These are phyloP conservation scores for Penicillium lividum DNA, from an alignment of 495 filamentous ascomycete genomes.

Conservation along the genomic window DNA sequence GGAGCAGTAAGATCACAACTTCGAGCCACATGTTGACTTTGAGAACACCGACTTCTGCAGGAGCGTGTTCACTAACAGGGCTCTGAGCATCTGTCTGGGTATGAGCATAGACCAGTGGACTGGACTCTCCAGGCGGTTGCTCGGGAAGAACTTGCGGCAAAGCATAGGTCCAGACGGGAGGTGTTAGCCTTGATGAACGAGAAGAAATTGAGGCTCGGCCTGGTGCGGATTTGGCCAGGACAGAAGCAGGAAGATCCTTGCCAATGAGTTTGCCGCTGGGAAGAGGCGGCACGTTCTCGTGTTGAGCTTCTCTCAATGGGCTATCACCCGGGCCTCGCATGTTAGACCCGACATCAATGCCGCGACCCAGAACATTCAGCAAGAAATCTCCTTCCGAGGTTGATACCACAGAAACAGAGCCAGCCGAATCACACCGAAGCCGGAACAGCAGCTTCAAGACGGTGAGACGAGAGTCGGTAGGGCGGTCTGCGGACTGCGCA, in stretches of 20 bases:
- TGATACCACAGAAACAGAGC: slow-evolving; percentile 66
- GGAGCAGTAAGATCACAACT: slow-evolving; percentile 68
- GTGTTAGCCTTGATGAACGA: slow-evolving; percentile 44
- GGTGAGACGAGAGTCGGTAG: slow-evolving; percentile 70
- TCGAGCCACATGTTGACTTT: slow-evolving; percentile 77
- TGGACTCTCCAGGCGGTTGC: slow-evolving; percentile 48
- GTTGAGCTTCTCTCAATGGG: slow-evolving; percentile 25
- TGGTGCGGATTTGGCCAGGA: slow-evolving; percentile 30
- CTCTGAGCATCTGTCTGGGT: slow-evolving; percentile 22
- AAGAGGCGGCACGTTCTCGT: slow-evolving; percentile 26
- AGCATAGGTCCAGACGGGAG: slow-evolving; percentile 58
- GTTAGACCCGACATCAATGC: slow-evolving; percentile 44
- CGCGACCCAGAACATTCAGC: slow-evolving; percentile 70
- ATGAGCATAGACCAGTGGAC: slow-evolving; percentile 46
- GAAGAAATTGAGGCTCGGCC: slow-evolving; percentile 35
- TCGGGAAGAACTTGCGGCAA: slow-evolving; percentile 53
- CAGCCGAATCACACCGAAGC: slow-evolving; percentile 74
- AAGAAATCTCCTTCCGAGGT: slow-evolving; percentile 68
- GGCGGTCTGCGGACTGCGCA: slow-evolving; percentile 40
- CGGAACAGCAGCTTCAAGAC: slow-evolving; percentile 84
- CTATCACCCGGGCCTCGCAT: slow-evolving; percentile 28
- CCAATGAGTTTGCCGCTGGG: slow-evolving; percentile 21
- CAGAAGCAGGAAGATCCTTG: slow-evolving; percentile 25
- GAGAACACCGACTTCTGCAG: slow-evolving; percentile 42
- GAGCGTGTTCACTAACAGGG: slow-evolving; percentile 25